phyloP scores from a whole-genome alignment of 345 rosid species.

The Gossypium thurberi region DNA sequence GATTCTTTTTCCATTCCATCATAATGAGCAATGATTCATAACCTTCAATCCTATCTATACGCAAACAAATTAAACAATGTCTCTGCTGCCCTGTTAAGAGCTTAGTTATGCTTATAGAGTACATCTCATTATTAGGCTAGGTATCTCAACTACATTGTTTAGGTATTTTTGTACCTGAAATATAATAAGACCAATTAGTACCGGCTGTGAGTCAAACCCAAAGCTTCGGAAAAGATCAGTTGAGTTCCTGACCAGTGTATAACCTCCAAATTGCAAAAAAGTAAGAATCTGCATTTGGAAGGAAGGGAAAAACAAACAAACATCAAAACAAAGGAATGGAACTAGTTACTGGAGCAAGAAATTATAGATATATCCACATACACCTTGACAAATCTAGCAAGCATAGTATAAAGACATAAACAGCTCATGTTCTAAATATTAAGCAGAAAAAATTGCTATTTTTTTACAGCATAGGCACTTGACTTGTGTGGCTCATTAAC shows the following conservation, averaged over 20 bases:
- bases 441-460: not conserved
- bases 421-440: not conserved
- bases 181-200: constrained; percentile 86
- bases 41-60: not conserved
- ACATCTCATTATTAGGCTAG: not conserved
- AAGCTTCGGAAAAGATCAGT: constrained; percentile 88
- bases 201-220: constrained; percentile 93
- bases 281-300: constrained; percentile 64
- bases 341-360: not conserved
- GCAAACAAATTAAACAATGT: not conserved
- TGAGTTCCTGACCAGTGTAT: constrained; percentile 96
- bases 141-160: not conserved
- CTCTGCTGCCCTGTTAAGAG: not conserved
- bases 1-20: not conserved
- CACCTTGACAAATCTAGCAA: not conserved
- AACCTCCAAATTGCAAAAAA: constrained; percentile 89
- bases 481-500: not conserved
- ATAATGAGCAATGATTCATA: not conserved
- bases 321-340: not conserved
- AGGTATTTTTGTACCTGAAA: constrained; percentile 64
- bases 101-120: not conserved
- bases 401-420: not conserved
- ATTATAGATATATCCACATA: not conserved
- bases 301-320: not conserved
- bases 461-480: not conserved